Evolutionary conservation across 1,284 basidiomycete genomes (phyloP).

Genomic region (Ganoderma lingzhi): DNA sequence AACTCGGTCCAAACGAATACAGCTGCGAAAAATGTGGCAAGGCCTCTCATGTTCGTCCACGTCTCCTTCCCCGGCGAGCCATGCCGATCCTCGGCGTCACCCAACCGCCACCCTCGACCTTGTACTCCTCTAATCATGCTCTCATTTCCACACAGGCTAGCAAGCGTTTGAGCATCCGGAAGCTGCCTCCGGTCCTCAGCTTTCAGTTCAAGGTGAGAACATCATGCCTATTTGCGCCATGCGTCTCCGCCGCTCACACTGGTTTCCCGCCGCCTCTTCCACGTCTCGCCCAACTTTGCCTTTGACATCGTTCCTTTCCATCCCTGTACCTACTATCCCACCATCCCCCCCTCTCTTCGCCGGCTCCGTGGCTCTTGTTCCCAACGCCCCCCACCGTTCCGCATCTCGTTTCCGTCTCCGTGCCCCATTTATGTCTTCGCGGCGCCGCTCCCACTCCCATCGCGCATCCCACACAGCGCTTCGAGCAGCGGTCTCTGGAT

Average conservation of each 20-base stretch:
- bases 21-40: slow-evolving; percentile 79
- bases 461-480: slow-evolving; percentile 65
- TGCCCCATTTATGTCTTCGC: slow-evolving; percentile 1
- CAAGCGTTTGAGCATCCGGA: slow-evolving; percentile 86
- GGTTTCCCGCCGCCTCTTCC: neutral
- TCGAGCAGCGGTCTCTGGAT: slow-evolving; percentile 87
- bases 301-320: slow-evolving; percentile 12
- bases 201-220: slow-evolving; percentile 91
- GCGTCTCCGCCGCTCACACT: slow-evolving; percentile 18
- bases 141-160: slow-evolving; percentile 60
- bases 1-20: slow-evolving; percentile 76
- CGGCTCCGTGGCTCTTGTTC: slow-evolving; percentile 6
- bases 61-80: slow-evolving; percentile 12
- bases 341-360: neutral
- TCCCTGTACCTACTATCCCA: neutral
- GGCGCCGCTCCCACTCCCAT: slow-evolving; percentile 18
- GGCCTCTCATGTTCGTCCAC: slow-evolving; percentile 60
- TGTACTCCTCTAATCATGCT: slow-evolving; percentile 24
- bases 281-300: neutral
- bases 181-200: slow-evolving; percentile 90
- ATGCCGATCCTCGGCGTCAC: neutral
- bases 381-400: slow-evolving; percentile 1
- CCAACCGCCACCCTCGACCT: neutral
- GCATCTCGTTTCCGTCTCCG: slow-evolving; percentile 9
- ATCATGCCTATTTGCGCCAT: slow-evolving; percentile 12